Evolutionary conservation across 1,284 basidiomycete genomes (phyloP).

Genomic region (Peniophora sp.): DNA sequence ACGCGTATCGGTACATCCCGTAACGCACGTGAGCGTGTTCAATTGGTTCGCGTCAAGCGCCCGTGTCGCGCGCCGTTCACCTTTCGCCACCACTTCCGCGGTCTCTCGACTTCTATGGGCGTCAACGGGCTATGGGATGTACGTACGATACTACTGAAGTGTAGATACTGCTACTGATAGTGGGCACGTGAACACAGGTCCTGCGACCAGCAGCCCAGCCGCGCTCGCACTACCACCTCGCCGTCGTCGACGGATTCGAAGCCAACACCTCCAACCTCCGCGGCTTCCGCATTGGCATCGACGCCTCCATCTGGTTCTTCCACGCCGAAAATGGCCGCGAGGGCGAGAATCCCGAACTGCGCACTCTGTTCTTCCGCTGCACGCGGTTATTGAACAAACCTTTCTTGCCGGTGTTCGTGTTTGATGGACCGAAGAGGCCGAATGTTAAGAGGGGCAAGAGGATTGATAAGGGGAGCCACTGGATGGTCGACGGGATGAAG

Average conservation of each 20-base stretch:
- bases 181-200: constrained; percentile 38
- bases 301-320: constrained; percentile 79
- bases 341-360: constrained; percentile 71
- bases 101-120: constrained; percentile 26
- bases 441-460: constrained; percentile 74
- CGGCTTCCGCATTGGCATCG: constrained; percentile 69
- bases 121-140: constrained; percentile 40
- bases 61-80: no score
- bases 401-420: constrained; percentile 86
- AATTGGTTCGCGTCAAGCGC: no score
- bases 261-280: constrained; percentile 48
- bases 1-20: no score
- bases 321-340: constrained; percentile 67
- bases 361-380: constrained; percentile 71
- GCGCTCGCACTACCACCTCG: constrained; percentile 61
- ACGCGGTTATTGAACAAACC: constrained; percentile 70
- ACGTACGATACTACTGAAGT: constrained; percentile 7
- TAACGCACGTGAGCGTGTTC: no score
- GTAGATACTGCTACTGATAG: background rate
- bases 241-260: constrained; percentile 63
- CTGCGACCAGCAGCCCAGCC: constrained; percentile 53
- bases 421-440: constrained; percentile 86
- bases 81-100: no score
- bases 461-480: constrained; percentile 55
- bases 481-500: constrained; percentile 65